Percentiles rank a stretch among this genome's conserved stretches.
phyloP scores from a whole-genome alignment of 108 stramenopile genomes.

The Parietichytrium sp. region DNA sequence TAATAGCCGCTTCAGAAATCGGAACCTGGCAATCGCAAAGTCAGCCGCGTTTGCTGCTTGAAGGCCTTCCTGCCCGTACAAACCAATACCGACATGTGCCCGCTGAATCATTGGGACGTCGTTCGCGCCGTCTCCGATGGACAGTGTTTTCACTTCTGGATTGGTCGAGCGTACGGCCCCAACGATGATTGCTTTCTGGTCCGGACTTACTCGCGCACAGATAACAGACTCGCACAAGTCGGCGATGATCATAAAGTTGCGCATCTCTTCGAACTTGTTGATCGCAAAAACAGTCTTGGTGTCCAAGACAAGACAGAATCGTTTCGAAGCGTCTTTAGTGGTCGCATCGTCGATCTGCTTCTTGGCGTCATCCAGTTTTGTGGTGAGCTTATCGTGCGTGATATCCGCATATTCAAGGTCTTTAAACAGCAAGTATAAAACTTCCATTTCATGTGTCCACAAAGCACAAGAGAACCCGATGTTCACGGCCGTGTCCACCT shows the following conservation, averaged over 20 bases:
- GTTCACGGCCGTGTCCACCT: slow-evolving; percentile 95
- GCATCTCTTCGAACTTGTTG: slow-evolving; percentile 59
- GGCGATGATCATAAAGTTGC: slow-evolving; percentile 18
- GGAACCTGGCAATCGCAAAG: slow-evolving; percentile 63
- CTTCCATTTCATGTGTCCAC: slow-evolving; percentile 28
- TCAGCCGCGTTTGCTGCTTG: slow-evolving; percentile 61
- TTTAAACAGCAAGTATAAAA: not conserved
- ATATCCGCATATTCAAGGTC: not conserved
- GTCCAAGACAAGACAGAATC: slow-evolving; percentile 78
- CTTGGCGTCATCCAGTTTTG: not conserved
- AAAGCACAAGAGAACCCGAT: slow-evolving; percentile 82
- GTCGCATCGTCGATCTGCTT: too few relatives aligned
- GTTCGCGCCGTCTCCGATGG: slow-evolving; percentile 68
- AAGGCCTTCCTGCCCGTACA: slow-evolving; percentile 46
- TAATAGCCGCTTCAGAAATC: slow-evolving; percentile 50
- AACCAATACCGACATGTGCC: slow-evolving; percentile 52
- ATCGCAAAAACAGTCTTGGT: slow-evolving; percentile 76
- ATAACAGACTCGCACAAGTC: slow-evolving; percentile 54
- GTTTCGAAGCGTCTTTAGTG: not conserved
- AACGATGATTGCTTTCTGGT: slow-evolving; percentile 59
- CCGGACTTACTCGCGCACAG: slow-evolving; percentile 56
- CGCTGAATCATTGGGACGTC: slow-evolving; percentile 59
- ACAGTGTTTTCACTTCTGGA: slow-evolving; percentile 43
- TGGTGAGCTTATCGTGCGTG: not conserved
- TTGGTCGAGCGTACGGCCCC: slow-evolving; percentile 49